phyloP scores from a whole-genome alignment of 2,329 filamentous ascomycete genomes.

The Celoporthe dispersa region DNA sequence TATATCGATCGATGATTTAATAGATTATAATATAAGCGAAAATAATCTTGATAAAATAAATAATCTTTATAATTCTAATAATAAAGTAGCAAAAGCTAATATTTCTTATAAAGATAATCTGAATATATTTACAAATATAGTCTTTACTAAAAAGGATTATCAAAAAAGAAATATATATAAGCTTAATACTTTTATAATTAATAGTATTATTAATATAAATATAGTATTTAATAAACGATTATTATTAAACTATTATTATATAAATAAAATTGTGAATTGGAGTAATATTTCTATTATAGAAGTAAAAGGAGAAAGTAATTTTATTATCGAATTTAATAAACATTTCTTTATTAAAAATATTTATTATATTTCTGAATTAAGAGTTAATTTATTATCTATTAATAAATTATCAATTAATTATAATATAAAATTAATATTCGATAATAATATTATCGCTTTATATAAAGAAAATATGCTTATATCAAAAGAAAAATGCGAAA shows the following conservation, averaged over 20 bases:
- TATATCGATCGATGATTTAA: background rate
- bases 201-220: slow-evolving; percentile 9
- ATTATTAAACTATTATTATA: background rate
- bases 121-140: too few relatives aligned
- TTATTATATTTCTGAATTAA: background rate
- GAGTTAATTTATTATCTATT: background rate
- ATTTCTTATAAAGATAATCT: background rate
- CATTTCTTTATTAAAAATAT: background rate
- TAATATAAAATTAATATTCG: background rate
- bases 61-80: background rate
- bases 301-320: background rate
- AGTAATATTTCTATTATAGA: background rate
- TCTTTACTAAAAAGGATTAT: background rate
- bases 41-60: background rate
- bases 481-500: background rate
- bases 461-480: background rate
- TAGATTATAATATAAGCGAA: background rate
- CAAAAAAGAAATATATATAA: slow-evolving; percentile 3
- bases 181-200: background rate
- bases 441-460: background rate
- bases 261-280: background rate
- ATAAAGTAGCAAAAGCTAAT: slow-evolving; percentile 5
- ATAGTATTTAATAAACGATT: background rate
- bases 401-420: background rate
- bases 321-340: background rate